A percentile compares a stretch with the other conserved stretches of the same genome.
Evolutionary conservation across 2,329 filamentous ascomycete species (phyloP).

Genomic region (Cordyceps militaris): DNA sequence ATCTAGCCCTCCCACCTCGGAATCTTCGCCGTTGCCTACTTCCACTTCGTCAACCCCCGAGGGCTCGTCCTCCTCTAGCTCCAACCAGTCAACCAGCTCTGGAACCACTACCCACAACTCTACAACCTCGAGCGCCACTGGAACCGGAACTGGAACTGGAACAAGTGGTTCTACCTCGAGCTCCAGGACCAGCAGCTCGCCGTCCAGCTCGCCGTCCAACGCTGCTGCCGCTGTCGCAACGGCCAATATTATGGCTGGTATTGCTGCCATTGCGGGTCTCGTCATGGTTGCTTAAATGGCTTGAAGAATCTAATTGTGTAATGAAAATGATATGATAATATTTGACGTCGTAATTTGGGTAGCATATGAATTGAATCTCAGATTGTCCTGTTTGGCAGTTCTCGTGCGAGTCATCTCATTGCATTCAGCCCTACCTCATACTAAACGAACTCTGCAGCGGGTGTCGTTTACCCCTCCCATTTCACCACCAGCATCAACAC

Average conservation of each 20-base stretch:
- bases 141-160: not conserved
- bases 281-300: not conserved
- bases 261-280: slow-evolving; percentile 8
- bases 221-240: slow-evolving; percentile 5
- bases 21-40: not conserved
- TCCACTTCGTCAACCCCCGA: not conserved
- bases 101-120: not conserved
- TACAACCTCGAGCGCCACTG: not conserved
- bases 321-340: not conserved
- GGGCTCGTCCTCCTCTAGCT: not conserved
- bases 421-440: not conserved
- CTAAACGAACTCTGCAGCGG: not conserved
- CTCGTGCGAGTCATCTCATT: no score
- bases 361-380: not conserved
- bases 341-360: not conserved
- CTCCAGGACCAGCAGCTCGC: not conserved
- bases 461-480: slow-evolving; percentile 4
- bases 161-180: not conserved
- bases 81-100: not conserved
- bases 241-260: slow-evolving; percentile 6
- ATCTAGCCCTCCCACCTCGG: not conserved
- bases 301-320: not conserved
- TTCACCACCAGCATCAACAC: not conserved
- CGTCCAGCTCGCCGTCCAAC: not conserved
- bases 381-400: not conserved